A percentile compares a stretch with the other conserved stretches of the same genome.
These are phyloP conservation scores for Hericium alpestre DNA, from an alignment of 768 basidiomycete genomes.

Conservation along the genomic window DNA sequence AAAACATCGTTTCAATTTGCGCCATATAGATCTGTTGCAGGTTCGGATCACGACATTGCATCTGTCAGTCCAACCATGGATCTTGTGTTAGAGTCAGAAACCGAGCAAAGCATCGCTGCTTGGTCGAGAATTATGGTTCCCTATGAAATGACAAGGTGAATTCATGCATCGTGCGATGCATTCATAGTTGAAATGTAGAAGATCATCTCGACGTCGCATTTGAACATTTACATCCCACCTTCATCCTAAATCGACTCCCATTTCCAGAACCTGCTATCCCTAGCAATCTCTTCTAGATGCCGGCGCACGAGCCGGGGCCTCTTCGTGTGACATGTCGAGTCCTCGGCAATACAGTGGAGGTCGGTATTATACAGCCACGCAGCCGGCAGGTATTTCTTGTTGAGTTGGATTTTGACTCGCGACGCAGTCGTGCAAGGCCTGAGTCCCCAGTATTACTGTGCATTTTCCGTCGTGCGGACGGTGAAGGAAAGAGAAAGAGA, in stretches of 20 bases:
- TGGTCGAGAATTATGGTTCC: constrained; percentile 19
- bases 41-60: constrained; percentile 22
- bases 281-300: constrained; percentile 61
- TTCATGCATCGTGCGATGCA: neutral
- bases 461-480: constrained; percentile 38
- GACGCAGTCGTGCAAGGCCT: constrained; percentile 41
- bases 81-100: constrained; percentile 70
- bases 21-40: constrained; percentile 32
- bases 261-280: constrained; percentile 16
- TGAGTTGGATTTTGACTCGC: constrained; percentile 31
- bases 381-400: constrained; percentile 76
- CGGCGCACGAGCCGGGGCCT: constrained; percentile 81
- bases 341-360: constrained; percentile 61
- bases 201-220: constrained; percentile 36
- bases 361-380: no score
- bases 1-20: constrained; percentile 77
- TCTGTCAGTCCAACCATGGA: constrained; percentile 62
- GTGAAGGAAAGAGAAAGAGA: constrained; percentile 28
- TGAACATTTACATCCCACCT: constrained; percentile 36
- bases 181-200: constrained; percentile 63
- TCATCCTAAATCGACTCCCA: constrained; percentile 41
- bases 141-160: neutral
- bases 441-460: constrained; percentile 43
- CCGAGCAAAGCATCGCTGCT: constrained; percentile 87
- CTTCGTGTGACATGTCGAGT: constrained; percentile 85